Evolutionary conservation across 306 rosid species (phyloP), one percentile per base, ranked within the genome.

Genomic region (Vigna trinervia): DNA sequence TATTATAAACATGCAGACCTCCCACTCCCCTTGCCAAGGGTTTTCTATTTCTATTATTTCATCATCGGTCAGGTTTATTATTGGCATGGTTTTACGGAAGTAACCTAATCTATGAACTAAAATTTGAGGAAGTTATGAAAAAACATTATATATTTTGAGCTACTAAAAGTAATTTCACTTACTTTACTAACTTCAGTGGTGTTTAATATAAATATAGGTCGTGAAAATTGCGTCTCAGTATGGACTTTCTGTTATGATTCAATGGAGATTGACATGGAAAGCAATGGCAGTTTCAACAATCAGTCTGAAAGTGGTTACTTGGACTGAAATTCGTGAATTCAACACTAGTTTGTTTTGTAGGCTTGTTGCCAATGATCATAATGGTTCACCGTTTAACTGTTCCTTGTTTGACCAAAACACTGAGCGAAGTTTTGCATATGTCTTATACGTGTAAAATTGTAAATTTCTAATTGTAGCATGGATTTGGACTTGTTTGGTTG

Each of bases 191-290:
- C 12, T 62, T 74, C 46, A 71, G 34, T 63, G 12, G 17, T 50
- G n/a, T 65, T 77, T 76, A 51, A 38, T 87, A 81, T 71, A 95
- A 51, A 38, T 85, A 82, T 71, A 95, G 98, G 85, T 78, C 81
- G 82, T 30, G 92, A 92, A 88, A 92, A 92, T 60, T 90, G 97
- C 75, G 90, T 88, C 81, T 90, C 98, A 5, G 81, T 95, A 41
- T 95, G 98, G 97, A 90, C 91, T 77, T 95, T 95, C 81, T 51
- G 78, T 80, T 83, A 45, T 84, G 92, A 86, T 82, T 81, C 92
- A 75, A 43, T 68, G 78, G 87, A 81, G 45, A 77, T 75, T 47
- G 85, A 67, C 53, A 84, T 22, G 77, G 65, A 56, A 43, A 74
- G 61, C 8, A 58, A 57, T 45, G 81, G 34, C 12, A 78, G 45